These are phyloP conservation scores for Calonectria pseudoturangicola DNA, from an alignment of 2,329 filamentous ascomycete genomes.

Conservation along the genomic window DNA sequence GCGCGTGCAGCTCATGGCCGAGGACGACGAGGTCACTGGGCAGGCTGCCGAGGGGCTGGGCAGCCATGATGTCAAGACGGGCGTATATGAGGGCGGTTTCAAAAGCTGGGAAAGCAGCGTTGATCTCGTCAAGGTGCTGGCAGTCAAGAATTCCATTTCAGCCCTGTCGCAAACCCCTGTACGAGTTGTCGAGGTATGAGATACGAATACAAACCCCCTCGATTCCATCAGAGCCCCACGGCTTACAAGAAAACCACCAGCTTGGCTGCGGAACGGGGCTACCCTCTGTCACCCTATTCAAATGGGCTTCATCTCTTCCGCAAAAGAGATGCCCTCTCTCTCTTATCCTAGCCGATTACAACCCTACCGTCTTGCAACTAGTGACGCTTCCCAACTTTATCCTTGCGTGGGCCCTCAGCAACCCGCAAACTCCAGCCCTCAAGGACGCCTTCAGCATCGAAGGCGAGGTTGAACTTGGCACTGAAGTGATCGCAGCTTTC, in stretches of 20 bases:
- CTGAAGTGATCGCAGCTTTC: conserved; percentile 76
- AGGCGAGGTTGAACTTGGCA: conserved; percentile 79
- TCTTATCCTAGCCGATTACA: conserved; percentile 86
- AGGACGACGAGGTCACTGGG: conserved; percentile 70
- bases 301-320: conserved; percentile 69
- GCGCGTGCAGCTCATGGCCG: conserved; percentile 86
- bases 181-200: conserved; percentile 69
- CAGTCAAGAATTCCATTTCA: conserved; percentile 62
- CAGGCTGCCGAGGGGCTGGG: conserved; percentile 70
- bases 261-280: conserved; percentile 87
- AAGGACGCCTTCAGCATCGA: conserved; percentile 69
- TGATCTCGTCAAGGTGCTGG: conserved; percentile 83
- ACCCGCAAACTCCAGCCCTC: conserved; percentile 61
- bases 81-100: conserved; percentile 90
- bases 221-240: background rate
- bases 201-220: background rate
- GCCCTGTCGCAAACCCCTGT: conserved; percentile 59
- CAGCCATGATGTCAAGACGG: conserved; percentile 84
- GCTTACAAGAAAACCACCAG: conserved; percentile 61
- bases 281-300: conserved; percentile 82
- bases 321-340: conserved; percentile 63
- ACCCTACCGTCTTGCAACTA: conserved; percentile 83
- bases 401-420: conserved; percentile 78
- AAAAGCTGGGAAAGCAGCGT: conserved; percentile 93
- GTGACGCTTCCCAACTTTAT: conserved; percentile 88